A percentile compares a stretch with the other conserved stretches of the same genome.
phyloP scores from a whole-genome alignment of 495 filamentous ascomycete genomes.

The Collariella sp. region DNA sequence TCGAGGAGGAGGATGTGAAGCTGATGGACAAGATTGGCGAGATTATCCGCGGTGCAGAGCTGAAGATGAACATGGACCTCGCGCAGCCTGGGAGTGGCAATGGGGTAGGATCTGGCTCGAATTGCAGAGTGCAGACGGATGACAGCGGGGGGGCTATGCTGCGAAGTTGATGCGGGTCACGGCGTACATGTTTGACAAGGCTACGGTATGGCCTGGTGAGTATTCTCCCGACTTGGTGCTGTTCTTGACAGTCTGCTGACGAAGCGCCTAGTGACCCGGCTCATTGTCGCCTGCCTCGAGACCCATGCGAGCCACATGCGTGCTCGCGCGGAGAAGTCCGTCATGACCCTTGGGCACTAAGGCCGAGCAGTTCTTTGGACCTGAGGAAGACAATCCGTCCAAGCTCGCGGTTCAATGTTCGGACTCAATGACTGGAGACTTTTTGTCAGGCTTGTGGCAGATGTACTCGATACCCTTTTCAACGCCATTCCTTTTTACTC shows the following conservation, averaged over 20 bases:
- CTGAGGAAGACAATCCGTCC: neutral
- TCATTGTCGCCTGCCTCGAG: constrained; percentile 83
- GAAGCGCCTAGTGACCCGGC: constrained; percentile 56
- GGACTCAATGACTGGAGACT: neutral
- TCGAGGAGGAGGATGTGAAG: constrained; percentile 88
- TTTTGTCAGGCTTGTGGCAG: neutral
- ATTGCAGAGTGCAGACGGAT: constrained; percentile 48
- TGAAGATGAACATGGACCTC: constrained; percentile 61
- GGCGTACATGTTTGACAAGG: constrained; percentile 82
- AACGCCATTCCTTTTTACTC: neutral
- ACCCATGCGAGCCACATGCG: constrained; percentile 74
- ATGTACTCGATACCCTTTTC: constrained; percentile 1
- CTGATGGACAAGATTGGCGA: constrained; percentile 77
- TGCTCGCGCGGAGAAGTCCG: constrained; percentile 57
- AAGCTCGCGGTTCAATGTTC: neutral
- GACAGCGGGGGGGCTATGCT: constrained; percentile 65
- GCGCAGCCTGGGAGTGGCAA: constrained; percentile 9
- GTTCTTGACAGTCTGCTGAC: constrained; percentile 7
- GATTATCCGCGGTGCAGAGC: constrained; percentile 67
- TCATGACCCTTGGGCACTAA: constrained; percentile 23
- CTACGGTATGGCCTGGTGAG: constrained; percentile 87
- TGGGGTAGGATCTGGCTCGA: constrained; percentile 39
- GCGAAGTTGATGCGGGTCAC: constrained; percentile 81
- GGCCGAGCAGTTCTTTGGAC: neutral
- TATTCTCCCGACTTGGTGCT: constrained; percentile 1